Base-by-base conservation (phyloP, 1,284 basidiomycete species). In the Cutaneotrichosporon sp. region DNA sequence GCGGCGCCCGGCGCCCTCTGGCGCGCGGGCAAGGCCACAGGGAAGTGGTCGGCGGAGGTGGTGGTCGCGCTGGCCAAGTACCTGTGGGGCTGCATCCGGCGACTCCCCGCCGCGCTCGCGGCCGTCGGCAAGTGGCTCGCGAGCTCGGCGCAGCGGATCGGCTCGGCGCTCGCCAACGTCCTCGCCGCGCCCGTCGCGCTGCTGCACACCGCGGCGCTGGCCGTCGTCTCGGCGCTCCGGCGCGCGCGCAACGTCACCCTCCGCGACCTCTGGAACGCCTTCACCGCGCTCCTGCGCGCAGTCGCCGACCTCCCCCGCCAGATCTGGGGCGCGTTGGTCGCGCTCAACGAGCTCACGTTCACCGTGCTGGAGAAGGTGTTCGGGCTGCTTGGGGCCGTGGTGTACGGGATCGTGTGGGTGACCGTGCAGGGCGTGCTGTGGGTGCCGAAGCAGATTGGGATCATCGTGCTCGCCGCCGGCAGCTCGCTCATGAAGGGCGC, bases 171-270 rank as follows among this genome's bases (percentile, higher is more conserved):
- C 2, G 31, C 16, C 18, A 1, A 7, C 3, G 29, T 60, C 5
- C 42, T 29, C 7, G 24, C 16, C 14, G 3, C 22, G 4, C 22
- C 33, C 4, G 22, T 60, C 24, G n/a, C 42, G 2, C 31, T 38
- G 0, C 13, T 56, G 5, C 53, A 52, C 38, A 60, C 54, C 3
- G 54, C 33, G 0, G 31, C 27, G 24, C 14, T 52, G 42, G 59
- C 59, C 1, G 31, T 60, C 6, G 2, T 52, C 1, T 45, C 49
- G 3, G 27, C 27, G 1, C 2, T 56, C 16, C 11, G 18, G 6
- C 27, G 49, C 18, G 22, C 34, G 2, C 34, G 51, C 11, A 36
- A 27, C 24, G 54, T 60, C 18, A 56, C 49, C 4, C 22, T 53
- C 2, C 25, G 33, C 18, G 58, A 59, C 18, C 6, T 59, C 5